These are phyloP conservation scores for Monosporascus sp. DNA, from an alignment of 2,329 filamentous ascomycete species.

Conservation along the genomic window DNA sequence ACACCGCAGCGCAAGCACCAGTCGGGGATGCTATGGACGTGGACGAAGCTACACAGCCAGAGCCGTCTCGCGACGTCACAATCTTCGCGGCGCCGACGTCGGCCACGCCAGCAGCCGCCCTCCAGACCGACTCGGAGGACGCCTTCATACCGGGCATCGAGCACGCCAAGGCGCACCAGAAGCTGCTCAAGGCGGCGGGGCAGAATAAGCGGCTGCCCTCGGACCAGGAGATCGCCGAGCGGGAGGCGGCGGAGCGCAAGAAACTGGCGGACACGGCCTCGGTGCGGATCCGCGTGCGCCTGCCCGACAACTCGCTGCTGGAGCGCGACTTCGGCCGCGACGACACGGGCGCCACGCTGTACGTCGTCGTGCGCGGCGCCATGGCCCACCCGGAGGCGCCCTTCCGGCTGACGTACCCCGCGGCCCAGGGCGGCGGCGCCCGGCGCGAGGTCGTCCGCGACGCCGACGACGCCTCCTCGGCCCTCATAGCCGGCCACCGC, in stretches of 20 bases:
- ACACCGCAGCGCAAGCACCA: conserved; percentile 1
- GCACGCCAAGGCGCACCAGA: conserved; percentile 71
- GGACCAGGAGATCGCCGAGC: conserved; percentile 73
- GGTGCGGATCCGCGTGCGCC: conserved; percentile 73
- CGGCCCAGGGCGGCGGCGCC: conserved; percentile 32
- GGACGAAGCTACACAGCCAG: conserved; percentile 8
- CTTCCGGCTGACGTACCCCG: conserved; percentile 67
- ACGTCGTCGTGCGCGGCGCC: conserved; percentile 67
- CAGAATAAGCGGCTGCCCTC: conserved; percentile 76
- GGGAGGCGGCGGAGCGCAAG: conserved; percentile 59
- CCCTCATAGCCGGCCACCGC: conserved; percentile 66
- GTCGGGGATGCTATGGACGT: conserved; percentile 24
- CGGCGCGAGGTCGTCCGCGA: conserved; percentile 38
- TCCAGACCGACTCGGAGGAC: conserved; percentile 60
- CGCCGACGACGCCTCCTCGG: conserved; percentile 32
- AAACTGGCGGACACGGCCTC: conserved; percentile 61
- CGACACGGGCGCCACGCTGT: conserved; percentile 67
- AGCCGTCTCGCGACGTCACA: conserved; percentile 44
- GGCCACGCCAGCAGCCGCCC: conserved; percentile 71
- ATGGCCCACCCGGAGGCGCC: conserved; percentile 59
- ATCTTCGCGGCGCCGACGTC: conserved; percentile 75
- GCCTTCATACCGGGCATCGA: conserved; percentile 73
- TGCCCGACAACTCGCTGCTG: conserved; percentile 79
- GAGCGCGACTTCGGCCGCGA: conserved; percentile 63
- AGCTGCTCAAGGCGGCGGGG: conserved; percentile 53